phyloP scores from a whole-genome alignment of 129 eudicot species.

The Kitagawia praeruptora region DNA sequence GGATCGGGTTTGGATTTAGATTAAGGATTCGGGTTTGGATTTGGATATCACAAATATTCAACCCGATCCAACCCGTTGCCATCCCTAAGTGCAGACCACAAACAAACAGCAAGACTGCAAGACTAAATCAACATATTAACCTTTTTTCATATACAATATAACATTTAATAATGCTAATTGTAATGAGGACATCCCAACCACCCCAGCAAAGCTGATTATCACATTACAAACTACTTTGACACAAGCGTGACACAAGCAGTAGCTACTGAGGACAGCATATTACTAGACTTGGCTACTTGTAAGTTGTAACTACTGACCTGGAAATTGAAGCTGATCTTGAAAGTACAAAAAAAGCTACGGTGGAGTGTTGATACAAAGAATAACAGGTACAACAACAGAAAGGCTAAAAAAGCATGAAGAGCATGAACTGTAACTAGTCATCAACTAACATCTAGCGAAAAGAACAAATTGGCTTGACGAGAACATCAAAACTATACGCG shows the following conservation, averaged over 20 bases:
- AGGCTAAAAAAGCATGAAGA: neutral
- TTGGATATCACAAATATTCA: too few species aligned
- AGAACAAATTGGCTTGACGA: neutral
- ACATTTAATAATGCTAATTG: neutral
- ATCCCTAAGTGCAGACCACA: neutral
- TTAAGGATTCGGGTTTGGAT: too few species aligned
- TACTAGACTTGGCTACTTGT: neutral
- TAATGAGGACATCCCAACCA: neutral
- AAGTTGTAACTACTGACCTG: neutral
- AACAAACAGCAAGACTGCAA: neutral
- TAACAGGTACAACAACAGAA: neutral
- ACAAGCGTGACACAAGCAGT: neutral
- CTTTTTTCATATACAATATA: neutral
- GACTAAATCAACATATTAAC: neutral
- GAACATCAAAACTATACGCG: neutral
- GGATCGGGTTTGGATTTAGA: too few species aligned
- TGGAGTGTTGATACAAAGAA: neutral
- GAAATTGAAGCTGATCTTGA: neutral
- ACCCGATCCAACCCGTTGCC: too few species aligned
- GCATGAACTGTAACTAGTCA: neutral
- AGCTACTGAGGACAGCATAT: neutral
- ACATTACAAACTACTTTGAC: neutral
- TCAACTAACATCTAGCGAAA: neutral
- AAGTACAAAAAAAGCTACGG: neutral
- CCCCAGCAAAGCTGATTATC: neutral